A percentile compares a stretch with the other conserved stretches of the same genome.
Evolutionary conservation across 2,329 filamentous ascomycete genomes (phyloP).

Genomic region (Monosporascus cannonballus): DNA sequence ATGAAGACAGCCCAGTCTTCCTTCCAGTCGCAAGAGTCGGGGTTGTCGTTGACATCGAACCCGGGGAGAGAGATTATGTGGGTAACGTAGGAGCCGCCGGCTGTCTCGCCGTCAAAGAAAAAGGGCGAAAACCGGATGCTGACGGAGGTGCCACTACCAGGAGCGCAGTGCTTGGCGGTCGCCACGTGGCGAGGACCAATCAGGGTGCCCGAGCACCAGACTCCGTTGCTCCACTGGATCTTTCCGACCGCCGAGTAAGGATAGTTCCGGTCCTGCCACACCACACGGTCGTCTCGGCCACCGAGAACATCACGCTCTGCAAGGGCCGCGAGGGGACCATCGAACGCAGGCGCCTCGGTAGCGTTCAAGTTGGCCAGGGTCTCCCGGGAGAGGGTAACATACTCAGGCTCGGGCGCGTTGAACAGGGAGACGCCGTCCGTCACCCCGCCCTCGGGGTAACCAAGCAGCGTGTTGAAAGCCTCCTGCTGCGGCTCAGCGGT

Average conservation of each 20-base stretch:
- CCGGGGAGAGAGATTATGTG: background rate
- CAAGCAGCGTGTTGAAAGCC: background rate
- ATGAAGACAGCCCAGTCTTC: slow-evolving; percentile 19
- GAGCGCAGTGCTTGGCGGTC: slow-evolving; percentile 17
- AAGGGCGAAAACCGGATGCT: slow-evolving; percentile 11
- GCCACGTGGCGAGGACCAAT: slow-evolving; percentile 15
- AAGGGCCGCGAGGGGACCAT: background rate
- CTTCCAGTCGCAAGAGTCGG: slow-evolving; percentile 10
- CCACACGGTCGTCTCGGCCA: background rate
- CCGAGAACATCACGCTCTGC: slow-evolving; percentile 1
- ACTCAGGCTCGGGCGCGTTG: background rate
- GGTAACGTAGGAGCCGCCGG: slow-evolving; percentile 1
- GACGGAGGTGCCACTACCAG: slow-evolving; percentile 1
- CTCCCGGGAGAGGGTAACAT: background rate
- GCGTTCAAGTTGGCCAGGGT: background rate
- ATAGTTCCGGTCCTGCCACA: slow-evolving; percentile 1
- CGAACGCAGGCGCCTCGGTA: background rate
- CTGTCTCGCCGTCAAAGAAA: slow-evolving; percentile 11
- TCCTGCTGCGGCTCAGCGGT: background rate
- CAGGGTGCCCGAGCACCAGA: slow-evolving; percentile 3
- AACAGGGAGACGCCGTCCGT: background rate
- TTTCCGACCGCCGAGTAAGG: slow-evolving; percentile 2
- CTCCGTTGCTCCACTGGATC: slow-evolving; percentile 3
- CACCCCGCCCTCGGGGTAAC: background rate
- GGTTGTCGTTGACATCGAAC: background rate